These are phyloP conservation scores for Leptodermis oblonga DNA, from an alignment of 257 asterid species.

Conservation along the genomic window DNA sequence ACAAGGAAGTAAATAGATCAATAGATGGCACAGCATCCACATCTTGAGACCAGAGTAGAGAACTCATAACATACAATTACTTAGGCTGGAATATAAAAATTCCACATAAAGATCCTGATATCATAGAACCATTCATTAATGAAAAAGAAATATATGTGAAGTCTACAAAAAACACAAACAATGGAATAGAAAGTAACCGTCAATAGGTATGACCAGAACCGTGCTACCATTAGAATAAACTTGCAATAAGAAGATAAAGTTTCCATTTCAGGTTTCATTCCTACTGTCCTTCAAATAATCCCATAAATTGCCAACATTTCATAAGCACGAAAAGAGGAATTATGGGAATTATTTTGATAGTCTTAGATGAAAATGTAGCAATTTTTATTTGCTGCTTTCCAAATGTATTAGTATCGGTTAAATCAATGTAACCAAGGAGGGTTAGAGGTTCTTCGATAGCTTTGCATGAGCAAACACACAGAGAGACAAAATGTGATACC, in stretches of 20 bases:
- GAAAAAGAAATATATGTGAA: not conserved
- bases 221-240: not conserved
- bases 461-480: not conserved
- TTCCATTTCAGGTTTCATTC: not conserved
- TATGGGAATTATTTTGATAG: not conserved
- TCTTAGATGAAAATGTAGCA: no score
- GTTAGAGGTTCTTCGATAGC: not conserved
- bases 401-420: not conserved
- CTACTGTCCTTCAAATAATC: not conserved
- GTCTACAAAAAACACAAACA: not conserved
- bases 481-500: not conserved
- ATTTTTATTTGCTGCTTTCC: not conserved
- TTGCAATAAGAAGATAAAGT: not conserved
- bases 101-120: not conserved
- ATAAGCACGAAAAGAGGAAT: not conserved
- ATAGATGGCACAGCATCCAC: not conserved
- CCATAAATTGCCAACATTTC: not conserved
- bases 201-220: no score
- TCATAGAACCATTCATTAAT: not conserved
- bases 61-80: not conserved
- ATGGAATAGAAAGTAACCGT: not conserved
- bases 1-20: constrained; percentile 22
- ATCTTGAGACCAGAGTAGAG: not conserved
- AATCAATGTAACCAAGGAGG: not conserved
- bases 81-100: not conserved